Evolutionary conservation across 345 rosid species (phyloP).

Genomic region (Limnanthes douglasii): DNA sequence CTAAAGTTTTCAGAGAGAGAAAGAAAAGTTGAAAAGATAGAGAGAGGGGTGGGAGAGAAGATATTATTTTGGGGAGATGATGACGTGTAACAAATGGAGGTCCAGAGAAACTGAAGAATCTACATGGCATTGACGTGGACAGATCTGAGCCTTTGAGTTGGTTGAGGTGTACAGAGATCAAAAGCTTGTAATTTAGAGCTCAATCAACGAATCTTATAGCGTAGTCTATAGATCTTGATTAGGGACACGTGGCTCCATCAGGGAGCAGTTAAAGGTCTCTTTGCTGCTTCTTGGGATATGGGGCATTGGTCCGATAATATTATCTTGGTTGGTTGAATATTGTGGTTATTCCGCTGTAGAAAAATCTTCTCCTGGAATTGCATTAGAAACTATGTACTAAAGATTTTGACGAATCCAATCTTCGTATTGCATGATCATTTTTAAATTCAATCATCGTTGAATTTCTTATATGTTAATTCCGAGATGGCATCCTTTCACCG

Average conservation of each 20-base stretch:
- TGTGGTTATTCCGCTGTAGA: no score
- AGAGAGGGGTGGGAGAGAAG: slow-evolving; percentile 12
- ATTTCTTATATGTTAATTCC: no score
- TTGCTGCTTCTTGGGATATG: background rate
- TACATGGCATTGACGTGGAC: slow-evolving; percentile 9
- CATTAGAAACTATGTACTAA: no score
- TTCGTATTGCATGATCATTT: no score
- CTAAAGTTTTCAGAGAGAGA: background rate
- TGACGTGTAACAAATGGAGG: slow-evolving; percentile 27
- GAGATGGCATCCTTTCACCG: slow-evolving; percentile 1
- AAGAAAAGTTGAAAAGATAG: slow-evolving; percentile 10
- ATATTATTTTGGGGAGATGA: slow-evolving; percentile 12
- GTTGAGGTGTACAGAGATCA: slow-evolving; percentile 24
- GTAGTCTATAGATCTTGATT: slow-evolving; percentile 11
- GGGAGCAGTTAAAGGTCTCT: slow-evolving; percentile 1
- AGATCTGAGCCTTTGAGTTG: background rate
- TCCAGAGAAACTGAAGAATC: slow-evolving; percentile 3
- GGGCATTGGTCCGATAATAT: no score
- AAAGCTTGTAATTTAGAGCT: slow-evolving; percentile 15
- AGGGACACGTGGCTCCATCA: slow-evolving; percentile 13
- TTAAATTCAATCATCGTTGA: no score
- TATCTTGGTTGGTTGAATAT: no score
- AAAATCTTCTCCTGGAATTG: no score
- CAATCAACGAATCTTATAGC: slow-evolving; percentile 9
- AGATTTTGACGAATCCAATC: no score